Base-by-base conservation (phyloP, 495 filamentous ascomycete species). In the Trichoderma virens region DNA sequence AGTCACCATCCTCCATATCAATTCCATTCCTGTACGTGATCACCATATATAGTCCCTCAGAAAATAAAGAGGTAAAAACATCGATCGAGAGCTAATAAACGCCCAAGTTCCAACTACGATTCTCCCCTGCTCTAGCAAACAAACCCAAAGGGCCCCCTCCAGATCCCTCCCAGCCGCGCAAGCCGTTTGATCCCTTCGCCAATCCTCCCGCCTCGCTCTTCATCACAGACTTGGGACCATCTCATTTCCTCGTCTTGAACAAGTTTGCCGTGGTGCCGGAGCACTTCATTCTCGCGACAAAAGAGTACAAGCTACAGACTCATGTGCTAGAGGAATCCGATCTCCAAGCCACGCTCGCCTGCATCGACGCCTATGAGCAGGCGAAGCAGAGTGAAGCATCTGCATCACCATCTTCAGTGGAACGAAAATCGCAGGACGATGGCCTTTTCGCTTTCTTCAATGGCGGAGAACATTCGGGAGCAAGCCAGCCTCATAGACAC, bases 401-500 rank as follows among this genome's bases (percentile, higher is more conserved):
- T 23, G 43, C n/a, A 5, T 56, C 23, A 14, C n/a, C 25, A 18
- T 28, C 25, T 9, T 30, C 6, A 30, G 6, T 20, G 6, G 51
- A 30, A 16, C 62, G 61, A 34, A 67, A 3, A 67, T 70, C 51
- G 4, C 65, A 65, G 13, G 67, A 34, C 8, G 67, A 61, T 8
- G 70, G 79, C 43, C 74, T 95, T 1, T 93, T 87, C 69, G 89
- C 86, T 14, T 95, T 94, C 74, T 95, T 92, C 79, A 95, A 95
- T 69, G 90, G 86, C 31, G 91, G 91, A 11, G 74, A 82, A 1
- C 79, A 88, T 60, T 90, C 86, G n/a, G 91, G 91, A 0, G 89
- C 90, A 5, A 89, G 85, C 62, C 90, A 95, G 73, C 83, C 88
- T 1, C 91, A 93, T 73, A 76, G 91, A 20, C 91, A 95, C 69